Base-by-base conservation (phyloP, 1,284 basidiomycete genomes). In the Rhodotorula sp. region DNA sequence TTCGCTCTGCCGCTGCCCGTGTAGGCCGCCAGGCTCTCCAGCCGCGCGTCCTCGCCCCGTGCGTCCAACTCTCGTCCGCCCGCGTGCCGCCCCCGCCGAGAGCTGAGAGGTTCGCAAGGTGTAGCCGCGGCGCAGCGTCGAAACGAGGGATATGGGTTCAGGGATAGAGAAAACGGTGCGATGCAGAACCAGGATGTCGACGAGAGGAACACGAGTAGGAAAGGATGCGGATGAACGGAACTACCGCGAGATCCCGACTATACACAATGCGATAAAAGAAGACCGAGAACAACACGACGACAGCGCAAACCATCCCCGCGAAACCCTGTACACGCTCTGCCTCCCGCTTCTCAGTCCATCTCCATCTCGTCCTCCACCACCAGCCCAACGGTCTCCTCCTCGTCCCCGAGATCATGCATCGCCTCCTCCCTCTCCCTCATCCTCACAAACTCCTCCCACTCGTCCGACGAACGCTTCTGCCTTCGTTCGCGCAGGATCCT, bases 1-100 rank as follows among this genome's bases (percentile, higher is more conserved):
- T 70, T 44, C 64, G 68, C 54, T 56, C 68, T 18, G 54, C 61
- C 44, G 61, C 50, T 57, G 64, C 64, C 61, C 68, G 68, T 52
- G 61, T 62, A 48, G 53, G 40, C 62, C 68, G 68, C 64, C 68
- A 70, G 58, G 64, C 68, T 52, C 40, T 63, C 50, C 64, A 66
- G 53, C 68, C 68, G 30, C 68, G 68, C 44, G 64, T 52, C 50
- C 58, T 70, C 58, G 61, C 62, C 34, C 64, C 57, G 68, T 70
- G 13, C 59, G 64, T 28, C 34, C n/a, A 28, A 26, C 26, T 18
- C 28, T 2, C n/a, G 5, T 16, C 24, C 50, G 16, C 48, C 24
- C 57, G 15, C 50, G 2, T 26, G 7, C 30, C 26, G 26, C 9
- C 47, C 4, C 22, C 44, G 30, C 7, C 31, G 30, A 37, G 50